Evolutionary conservation across 768 basidiomycete genomes (phyloP), one percentile per base, ranked within the genome.

Genomic region (Podaxis pistillaris): DNA sequence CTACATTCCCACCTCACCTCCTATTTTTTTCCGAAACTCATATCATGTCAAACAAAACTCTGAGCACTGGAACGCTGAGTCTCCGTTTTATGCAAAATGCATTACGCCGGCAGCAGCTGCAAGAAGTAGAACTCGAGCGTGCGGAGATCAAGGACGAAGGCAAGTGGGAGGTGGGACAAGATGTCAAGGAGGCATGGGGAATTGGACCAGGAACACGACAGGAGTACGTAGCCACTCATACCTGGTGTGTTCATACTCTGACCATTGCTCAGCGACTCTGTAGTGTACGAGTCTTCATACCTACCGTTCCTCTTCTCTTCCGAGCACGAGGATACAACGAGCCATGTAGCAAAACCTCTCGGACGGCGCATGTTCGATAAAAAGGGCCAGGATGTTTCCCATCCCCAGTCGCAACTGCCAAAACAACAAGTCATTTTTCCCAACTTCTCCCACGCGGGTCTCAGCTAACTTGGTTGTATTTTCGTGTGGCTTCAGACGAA

Each of bases 281-380:
- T 62, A 13, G 56, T 56, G 17, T 60, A 65, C 38, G 66, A 67
- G 58, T 53, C 60, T 1, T 67, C 66, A n/a, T 67, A 67, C 44
- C 49, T 67, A 1, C 66, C 66, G 6, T 67, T 67, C 57, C 36
- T 67, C 15, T 67, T 63, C 52, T 57, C 62, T 52, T 53, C 56
- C 3, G 63, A 60, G 19, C 56, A 52, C 13, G 66, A 62, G 6
- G 40, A 60, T 17, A 36, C 37, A 2, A 49, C 41, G 7, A 49
- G n/a, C 46, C 26, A 15, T 24, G 51, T 7, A 24, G 56, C 46
- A 8, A 57, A 41, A 36, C 70, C 75, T 58, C 76, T 76, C 67
- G 84, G 84, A 40, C 78, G 84, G 37, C 77, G 84, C 54, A 75
- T 69, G 15, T 85, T 84, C 67, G 78, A 77, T 65, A 78, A 79